Evolutionary conservation across 805 yeast genomes (phyloP), one percentile per base, ranked within the genome.

Genomic region (Maudiozyma bulderi): DNA sequence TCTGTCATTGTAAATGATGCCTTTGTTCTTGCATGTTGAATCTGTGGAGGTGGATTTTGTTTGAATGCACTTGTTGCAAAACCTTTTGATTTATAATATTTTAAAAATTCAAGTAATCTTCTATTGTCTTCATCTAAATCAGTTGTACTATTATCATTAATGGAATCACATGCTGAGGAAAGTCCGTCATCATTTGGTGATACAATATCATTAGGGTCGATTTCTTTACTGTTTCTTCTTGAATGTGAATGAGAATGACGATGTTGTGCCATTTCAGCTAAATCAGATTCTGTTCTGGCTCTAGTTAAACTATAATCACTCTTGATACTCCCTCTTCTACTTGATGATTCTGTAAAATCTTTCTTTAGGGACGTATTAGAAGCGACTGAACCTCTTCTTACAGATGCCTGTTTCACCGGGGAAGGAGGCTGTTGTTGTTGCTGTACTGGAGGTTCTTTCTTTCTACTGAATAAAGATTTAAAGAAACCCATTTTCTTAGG

Each of bases 51-150:
- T 15, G 56, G 54, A 58, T 56, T 47, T 52, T 55, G 43, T 53
- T 56, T 37, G 42, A 61, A 61, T 13, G 65, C 57, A 13, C 61
- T 45, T 2, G 56, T 54, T 3, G 62, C 48, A 45, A 50, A 59
- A 29, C 59, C 61, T 29, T 57, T 54, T 5, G 58, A 43, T 45
- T 61, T 61, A 52, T 72, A 73, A 51, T 64, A 71, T 42, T 67
- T 62, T 37, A 78, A 56, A 55, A 77, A 78, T 46, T 72, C 73
- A 38, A 73, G 70, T 30, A 78, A 57, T 52, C 74, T 57, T 53
- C 73, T 70, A 1, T 75, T 74, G 53, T 78, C 81, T 14, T 71
- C 47, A 32, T 65, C 64, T n/a, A 42, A 20, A 5, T 42, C 44
- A 8, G 29, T 15, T n/a, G 32, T 3, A 30, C 32, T 26, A 8